Evolutionary conservation across 83 land plant genomes (phyloP).

Genomic region (Diphasiastrum complanatum): DNA sequence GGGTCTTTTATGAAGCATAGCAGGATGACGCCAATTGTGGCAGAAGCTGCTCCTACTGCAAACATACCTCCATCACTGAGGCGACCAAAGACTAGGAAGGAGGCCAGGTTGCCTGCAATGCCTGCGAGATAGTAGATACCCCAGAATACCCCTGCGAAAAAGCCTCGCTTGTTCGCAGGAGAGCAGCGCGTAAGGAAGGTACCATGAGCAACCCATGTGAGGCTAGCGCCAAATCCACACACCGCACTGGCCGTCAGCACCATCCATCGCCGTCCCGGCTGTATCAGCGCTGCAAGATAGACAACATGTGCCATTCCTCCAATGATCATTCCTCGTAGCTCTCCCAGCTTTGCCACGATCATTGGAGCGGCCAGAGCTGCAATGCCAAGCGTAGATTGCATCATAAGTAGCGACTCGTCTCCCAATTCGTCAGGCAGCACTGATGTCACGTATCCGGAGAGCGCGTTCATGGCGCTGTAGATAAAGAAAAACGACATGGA

Average conservation of each 20-base stretch:
- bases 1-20: too few species aligned
- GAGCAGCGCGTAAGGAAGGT: background rate
- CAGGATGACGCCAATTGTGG: too few species aligned
- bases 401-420: background rate
- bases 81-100: background rate
- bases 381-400: background rate
- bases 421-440: background rate
- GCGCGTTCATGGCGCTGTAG: constrained; percentile 7
- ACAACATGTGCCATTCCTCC: background rate
- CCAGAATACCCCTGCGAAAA: constrained; percentile 2
- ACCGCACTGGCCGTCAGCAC: background rate
- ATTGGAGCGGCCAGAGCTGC: background rate
- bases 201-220: constrained; percentile 6
- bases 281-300: background rate
- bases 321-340: constrained; percentile 1
- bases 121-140: constrained; percentile 1
- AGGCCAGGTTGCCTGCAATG: background rate
- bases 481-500: too few species aligned
- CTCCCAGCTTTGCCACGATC: background rate
- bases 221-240: constrained; percentile 7
- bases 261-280: background rate
- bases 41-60: too few species aligned
- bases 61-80: too few species aligned
- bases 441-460: constrained; percentile 2
- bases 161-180: background rate